These are phyloP conservation scores for Fomitopsis palustris DNA, from an alignment of 1,284 basidiomycete species.

Conservation along the genomic window DNA sequence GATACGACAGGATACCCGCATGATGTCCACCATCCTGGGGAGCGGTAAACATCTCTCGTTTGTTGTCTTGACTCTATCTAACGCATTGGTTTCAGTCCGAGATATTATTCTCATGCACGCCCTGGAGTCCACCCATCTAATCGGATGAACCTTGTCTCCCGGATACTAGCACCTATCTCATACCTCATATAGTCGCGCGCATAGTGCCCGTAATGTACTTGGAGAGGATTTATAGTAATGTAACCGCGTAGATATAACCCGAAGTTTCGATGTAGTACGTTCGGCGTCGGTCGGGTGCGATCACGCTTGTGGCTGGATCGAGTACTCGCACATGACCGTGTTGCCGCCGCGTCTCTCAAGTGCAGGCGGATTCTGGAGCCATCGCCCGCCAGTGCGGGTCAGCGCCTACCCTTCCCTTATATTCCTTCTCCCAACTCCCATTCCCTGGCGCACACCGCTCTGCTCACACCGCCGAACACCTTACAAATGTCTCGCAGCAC, in stretches of 20 bases:
- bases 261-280: no score
- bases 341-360: no score
- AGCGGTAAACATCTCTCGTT: conserved; percentile 35
- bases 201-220: neutral
- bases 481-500: no score
- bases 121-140: conserved; percentile 9
- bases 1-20: conserved; percentile 34
- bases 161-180: neutral
- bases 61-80: neutral
- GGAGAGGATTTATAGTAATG: neutral
- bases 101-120: conserved; percentile 30
- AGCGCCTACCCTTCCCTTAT: no score
- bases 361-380: no score
- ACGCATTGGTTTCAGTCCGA: conserved; percentile 33
- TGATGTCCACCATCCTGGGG: conserved; percentile 43
- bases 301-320: no score
- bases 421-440: no score
- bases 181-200: neutral
- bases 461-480: no score
- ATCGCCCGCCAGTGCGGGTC: no score
- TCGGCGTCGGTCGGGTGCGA: neutral
- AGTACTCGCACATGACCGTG: no score
- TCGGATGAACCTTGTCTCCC: neutral
- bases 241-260: neutral
- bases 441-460: no score